Evolutionary conservation across 2,329 filamentous ascomycete genomes (phyloP).

Genomic region (Monilinia fructigena): DNA sequence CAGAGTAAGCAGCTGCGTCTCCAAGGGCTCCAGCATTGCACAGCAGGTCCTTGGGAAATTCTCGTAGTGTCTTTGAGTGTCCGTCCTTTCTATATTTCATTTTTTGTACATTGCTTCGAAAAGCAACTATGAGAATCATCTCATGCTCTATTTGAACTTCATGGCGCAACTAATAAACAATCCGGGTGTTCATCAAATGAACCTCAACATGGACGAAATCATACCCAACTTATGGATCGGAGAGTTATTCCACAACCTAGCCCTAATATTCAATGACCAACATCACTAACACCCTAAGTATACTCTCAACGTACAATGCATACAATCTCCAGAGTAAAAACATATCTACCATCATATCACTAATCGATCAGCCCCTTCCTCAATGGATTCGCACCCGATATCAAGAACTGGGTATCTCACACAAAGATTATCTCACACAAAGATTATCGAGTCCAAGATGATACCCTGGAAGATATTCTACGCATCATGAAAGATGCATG

Average conservation of each 20-base stretch:
- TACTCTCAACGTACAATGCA: background rate
- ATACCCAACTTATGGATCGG: background rate
- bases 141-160: too few relatives aligned
- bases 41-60: background rate
- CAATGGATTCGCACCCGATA: conserved; percentile 3
- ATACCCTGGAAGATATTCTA: conserved; percentile 1
- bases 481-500: background rate
- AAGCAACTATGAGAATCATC: background rate
- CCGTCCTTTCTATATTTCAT: background rate
- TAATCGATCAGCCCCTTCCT: conserved; percentile 5
- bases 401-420: background rate
- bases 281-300: background rate
- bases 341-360: background rate
- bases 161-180: background rate
- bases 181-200: background rate
- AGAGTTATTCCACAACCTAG: background rate
- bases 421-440: background rate
- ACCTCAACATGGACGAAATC: conserved; percentile 2
- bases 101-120: fast-evolving
- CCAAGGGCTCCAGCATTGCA: conserved; percentile 9
- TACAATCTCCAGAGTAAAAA: conserved; percentile 6
- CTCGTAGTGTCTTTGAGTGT: background rate
- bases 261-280: background rate
- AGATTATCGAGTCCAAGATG: conserved; percentile 7
- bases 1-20: background rate